These are phyloP conservation scores for Cystoisospora suis DNA, from an alignment of 169 alveolate species.

Conservation along the genomic window DNA sequence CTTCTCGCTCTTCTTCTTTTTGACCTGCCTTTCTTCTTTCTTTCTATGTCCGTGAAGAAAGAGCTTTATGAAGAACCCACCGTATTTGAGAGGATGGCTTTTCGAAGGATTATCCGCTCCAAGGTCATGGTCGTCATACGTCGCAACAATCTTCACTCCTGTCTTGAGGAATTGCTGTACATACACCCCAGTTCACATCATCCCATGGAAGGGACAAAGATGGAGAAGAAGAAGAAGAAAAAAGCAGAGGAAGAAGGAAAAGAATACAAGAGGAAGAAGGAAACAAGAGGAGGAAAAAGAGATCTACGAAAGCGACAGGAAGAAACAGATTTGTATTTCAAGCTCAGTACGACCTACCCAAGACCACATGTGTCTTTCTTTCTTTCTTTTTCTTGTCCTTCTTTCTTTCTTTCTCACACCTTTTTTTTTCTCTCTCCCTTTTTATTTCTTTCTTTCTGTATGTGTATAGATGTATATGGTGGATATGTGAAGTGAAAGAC, in stretches of 20 bases:
- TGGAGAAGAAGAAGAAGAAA: neutral
- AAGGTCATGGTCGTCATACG: slow-evolving; percentile 65
- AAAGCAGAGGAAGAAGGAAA: neutral
- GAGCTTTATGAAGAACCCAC: neutral
- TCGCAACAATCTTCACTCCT: slow-evolving; percentile 46
- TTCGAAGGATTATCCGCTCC: slow-evolving; percentile 61
- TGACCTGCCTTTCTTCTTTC: neutral
- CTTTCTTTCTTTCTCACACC: too few relatives aligned
- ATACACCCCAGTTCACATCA: neutral
- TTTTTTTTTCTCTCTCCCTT: too few relatives aligned
- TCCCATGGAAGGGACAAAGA: neutral
- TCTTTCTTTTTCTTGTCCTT: too few relatives aligned
- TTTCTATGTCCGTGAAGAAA: neutral
- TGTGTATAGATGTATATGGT: neutral
- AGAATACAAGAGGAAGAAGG: neutral
- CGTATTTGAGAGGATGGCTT: slow-evolving; percentile 41
- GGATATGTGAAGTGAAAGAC: neutral
- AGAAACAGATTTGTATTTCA: neutral
- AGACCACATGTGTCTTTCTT: too few relatives aligned
- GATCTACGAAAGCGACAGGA: neutral
- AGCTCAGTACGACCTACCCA: neutral
- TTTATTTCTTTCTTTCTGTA: too few relatives aligned
- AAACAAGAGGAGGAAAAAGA: too few relatives aligned
- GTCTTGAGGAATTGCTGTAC: slow-evolving; percentile 28
- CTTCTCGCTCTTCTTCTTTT: too few relatives aligned